These are phyloP conservation scores for Suillus discolor DNA, from an alignment of 768 basidiomycete species.

Conservation along the genomic window DNA sequence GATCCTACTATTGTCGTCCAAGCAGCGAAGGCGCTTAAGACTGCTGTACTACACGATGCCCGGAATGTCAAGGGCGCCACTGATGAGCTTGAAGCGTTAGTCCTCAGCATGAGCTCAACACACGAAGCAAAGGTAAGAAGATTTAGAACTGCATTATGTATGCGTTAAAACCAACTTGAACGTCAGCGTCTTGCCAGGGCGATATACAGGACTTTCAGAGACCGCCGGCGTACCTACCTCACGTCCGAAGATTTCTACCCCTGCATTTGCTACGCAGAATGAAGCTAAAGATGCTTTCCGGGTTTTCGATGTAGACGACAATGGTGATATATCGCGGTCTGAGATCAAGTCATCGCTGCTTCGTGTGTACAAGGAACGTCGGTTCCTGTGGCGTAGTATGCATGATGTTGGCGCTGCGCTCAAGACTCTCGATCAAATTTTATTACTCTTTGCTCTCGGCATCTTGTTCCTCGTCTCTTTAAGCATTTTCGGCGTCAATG, in stretches of 20 bases:
- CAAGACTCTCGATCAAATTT: conserved; percentile 60
- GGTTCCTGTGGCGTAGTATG: conserved; percentile 75
- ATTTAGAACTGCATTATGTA: not conserved
- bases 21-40: conserved; percentile 67
- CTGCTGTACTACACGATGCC: conserved; percentile 76
- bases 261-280: conserved; percentile 58
- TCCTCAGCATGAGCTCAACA: conserved; percentile 56
- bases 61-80: conserved; percentile 62
- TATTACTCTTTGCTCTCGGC: conserved; percentile 63
- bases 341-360: conserved; percentile 73
- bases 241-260: conserved; percentile 70
- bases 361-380: conserved; percentile 77
- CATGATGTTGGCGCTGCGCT: conserved; percentile 74
- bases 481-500: conserved; percentile 69
- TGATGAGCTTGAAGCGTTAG: conserved; percentile 43
- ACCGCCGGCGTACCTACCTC: conserved; percentile 58
- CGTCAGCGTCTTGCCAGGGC: conserved; percentile 63
- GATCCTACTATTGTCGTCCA: conserved; percentile 45
- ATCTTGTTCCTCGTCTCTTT: conserved; percentile 75
- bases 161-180: conserved; percentile 2
- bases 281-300: conserved; percentile 70
- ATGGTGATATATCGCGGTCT: conserved; percentile 74
- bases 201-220: conserved; percentile 64
- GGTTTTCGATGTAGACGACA: conserved; percentile 75
- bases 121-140: conserved; percentile 65